Base-by-base conservation (phyloP, 2,329 filamentous ascomycete species). In the Aspergillus uvarum region DNA sequence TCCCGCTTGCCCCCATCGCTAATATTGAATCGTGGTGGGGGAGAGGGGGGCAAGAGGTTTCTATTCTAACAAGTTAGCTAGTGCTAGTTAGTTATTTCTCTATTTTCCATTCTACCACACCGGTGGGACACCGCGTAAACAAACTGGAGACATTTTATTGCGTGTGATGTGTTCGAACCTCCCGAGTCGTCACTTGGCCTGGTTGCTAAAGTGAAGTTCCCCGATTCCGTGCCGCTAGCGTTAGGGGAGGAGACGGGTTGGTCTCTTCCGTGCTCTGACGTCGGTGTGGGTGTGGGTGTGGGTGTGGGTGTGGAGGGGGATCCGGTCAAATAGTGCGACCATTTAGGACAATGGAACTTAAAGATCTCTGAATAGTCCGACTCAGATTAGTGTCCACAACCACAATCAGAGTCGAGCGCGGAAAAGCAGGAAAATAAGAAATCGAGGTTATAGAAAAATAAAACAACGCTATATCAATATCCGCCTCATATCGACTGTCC, bases 181-280 rank as follows among this genome's bases (percentile, higher is more conserved):
- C 21, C 21, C 21, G 21, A 22, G 21, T 22, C 49, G 48, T 50
- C 29, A 47, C 24, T 16, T 35, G 53, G 24, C 42, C 53, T 35
- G 26, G 47, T 48, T 22, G 53, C 53, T 29, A 21, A 48, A 14
- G 32, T 48, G 42, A 31, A 55, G 32, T 48, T 55, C 22, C 42
- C 26, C 16, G 42, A 47, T 29, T 44, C 26, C 26, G 53, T 55
- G 63, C 65, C 67, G 64, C 68, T 65, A 69, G 65, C 59, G 59
- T 16, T 59, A 63, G 64, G 61, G 22, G n/a, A n/a, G 4, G 63
- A 60, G 63, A 35, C 63, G 58, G 63, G 63, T 55, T 49, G 29
- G 42, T 32, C 60, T 66, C 59, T 63, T 63, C 63, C 63, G 59
- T 60, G 60, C 66, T 66, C 69, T 72, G 70, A 72, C 70, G 70